These are phyloP conservation scores for Alnus rubra DNA, from an alignment of 306 rosid genomes.

Conservation along the genomic window DNA sequence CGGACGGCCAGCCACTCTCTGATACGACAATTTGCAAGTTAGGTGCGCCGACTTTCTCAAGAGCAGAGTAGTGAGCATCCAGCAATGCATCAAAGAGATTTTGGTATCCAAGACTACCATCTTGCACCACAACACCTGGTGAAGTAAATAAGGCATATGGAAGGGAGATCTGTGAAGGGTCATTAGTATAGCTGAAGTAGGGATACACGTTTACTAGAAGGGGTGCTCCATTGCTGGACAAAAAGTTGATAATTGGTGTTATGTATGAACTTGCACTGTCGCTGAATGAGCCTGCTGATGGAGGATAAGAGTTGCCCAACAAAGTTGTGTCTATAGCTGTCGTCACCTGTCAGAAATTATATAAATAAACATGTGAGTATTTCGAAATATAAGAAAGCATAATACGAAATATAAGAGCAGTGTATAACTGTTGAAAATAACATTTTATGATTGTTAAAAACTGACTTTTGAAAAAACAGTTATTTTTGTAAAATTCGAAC, in stretches of 20 bases:
- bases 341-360: conserved; percentile 21
- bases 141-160: conserved; percentile 49
- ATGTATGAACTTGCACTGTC: conserved; percentile 26
- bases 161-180: conserved; percentile 11
- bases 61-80: conserved; percentile 46
- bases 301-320: conserved; percentile 41
- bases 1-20: conserved; percentile 82
- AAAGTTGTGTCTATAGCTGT: conserved; percentile 41
- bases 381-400: too few relatives aligned
- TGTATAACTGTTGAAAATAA: too few relatives aligned
- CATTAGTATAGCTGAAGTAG: conserved; percentile 27
- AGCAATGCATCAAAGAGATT: conserved; percentile 50
- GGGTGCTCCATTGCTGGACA: conserved; percentile 43
- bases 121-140: conserved; percentile 24
- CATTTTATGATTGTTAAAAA: too few relatives aligned
- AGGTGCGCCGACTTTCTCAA: conserved; percentile 27
- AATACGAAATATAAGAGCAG: too few relatives aligned
- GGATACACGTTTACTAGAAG: conserved; percentile 74
- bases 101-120: conserved; percentile 36
- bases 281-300: conserved; percentile 34
- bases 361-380: too few relatives aligned
- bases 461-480: too few relatives aligned
- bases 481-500: too few relatives aligned
- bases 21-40: conserved; percentile 50
- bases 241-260: conserved; percentile 40